phyloP scores from a whole-genome alignment of 768 basidiomycete species.

The Auriculariales sp. region DNA sequence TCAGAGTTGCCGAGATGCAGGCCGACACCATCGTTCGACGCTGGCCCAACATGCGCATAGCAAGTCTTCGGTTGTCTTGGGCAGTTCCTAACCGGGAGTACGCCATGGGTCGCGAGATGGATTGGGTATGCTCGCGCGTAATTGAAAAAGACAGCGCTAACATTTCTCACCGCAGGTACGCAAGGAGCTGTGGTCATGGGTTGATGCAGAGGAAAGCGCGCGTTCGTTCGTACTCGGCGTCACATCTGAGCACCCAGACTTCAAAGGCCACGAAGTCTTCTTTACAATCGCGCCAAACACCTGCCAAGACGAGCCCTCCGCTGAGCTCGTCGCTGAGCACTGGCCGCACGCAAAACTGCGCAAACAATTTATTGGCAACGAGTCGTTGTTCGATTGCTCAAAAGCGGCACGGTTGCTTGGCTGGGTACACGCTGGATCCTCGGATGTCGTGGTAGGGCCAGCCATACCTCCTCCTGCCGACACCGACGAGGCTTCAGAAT shows the following conservation, averaged over 20 bases:
- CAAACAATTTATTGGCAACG: slow-evolving; percentile 19
- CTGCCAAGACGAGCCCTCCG: slow-evolving; percentile 29
- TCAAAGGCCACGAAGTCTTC: slow-evolving; percentile 53
- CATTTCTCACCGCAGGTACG: slow-evolving; percentile 18
- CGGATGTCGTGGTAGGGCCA: neutral
- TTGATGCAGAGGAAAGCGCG: slow-evolving; percentile 50
- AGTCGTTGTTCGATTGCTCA: slow-evolving; percentile 44
- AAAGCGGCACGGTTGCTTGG: slow-evolving; percentile 52
- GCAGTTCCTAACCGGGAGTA: slow-evolving; percentile 26
- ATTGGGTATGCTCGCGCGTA: neutral
- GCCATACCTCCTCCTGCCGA: neutral
- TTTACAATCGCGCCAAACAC: slow-evolving; percentile 47
- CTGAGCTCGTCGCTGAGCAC: slow-evolving; percentile 28
- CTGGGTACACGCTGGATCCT: slow-evolving; percentile 32
- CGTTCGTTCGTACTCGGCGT: slow-evolving; percentile 51
- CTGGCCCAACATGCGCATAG: slow-evolving; percentile 43
- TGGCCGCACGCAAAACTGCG: slow-evolving; percentile 35
- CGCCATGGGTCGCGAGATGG: slow-evolving; percentile 7
- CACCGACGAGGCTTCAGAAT: neutral
- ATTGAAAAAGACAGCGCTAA: neutral
- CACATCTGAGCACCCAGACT: slow-evolving; percentile 26
- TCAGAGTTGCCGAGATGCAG: slow-evolving; percentile 35
- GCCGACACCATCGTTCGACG: slow-evolving; percentile 51
- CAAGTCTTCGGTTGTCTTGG: slow-evolving; percentile 55
- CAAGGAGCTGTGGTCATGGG: slow-evolving; percentile 53